Evolutionary conservation across 371 early-diverging fungal genomes (phyloP).

Genomic region (Apophysomyces trapeziformis): DNA sequence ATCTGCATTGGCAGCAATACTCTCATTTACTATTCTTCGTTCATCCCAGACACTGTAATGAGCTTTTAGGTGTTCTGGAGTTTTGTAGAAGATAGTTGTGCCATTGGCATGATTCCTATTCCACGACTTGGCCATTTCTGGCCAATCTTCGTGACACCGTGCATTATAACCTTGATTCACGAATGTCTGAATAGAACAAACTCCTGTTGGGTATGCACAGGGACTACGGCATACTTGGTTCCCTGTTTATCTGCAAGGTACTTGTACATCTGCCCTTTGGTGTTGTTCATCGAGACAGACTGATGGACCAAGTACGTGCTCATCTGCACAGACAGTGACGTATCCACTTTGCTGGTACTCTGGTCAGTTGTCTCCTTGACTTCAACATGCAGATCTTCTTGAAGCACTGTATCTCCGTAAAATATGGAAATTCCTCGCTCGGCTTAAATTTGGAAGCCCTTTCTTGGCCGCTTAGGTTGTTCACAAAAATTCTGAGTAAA

Average conservation of each 20-base stretch:
- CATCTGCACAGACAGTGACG: too few relatives aligned
- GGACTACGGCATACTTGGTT: slow-evolving; percentile 4
- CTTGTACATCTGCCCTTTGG: slow-evolving; percentile 5
- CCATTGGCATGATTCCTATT: not conserved
- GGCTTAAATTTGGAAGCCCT: not conserved
- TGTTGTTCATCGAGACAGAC: not conserved
- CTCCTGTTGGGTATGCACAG: not conserved
- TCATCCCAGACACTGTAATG: not conserved
- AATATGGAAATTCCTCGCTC: not conserved
- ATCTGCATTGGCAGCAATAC: not conserved
- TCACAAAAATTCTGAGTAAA: not conserved
- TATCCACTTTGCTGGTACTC: too few relatives aligned
- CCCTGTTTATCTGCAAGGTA: not conserved
- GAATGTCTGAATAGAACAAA: not conserved
- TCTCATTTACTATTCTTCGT: not conserved
- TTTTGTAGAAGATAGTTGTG: not conserved
- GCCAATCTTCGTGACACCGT: too few relatives aligned
- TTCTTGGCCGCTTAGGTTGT: not conserved
- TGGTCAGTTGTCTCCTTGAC: too few relatives aligned
- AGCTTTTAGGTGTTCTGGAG: not conserved
- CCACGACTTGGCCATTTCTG: not conserved
- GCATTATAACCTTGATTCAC: not conserved
- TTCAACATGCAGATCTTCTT: too few relatives aligned
- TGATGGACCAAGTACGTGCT: not conserved
- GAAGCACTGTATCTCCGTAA: too few relatives aligned